Percentiles rank a stretch among this genome's conserved stretches.
phyloP scores from a whole-genome alignment of 2,329 filamentous ascomycete species.

The Metarhizium rileyi region DNA sequence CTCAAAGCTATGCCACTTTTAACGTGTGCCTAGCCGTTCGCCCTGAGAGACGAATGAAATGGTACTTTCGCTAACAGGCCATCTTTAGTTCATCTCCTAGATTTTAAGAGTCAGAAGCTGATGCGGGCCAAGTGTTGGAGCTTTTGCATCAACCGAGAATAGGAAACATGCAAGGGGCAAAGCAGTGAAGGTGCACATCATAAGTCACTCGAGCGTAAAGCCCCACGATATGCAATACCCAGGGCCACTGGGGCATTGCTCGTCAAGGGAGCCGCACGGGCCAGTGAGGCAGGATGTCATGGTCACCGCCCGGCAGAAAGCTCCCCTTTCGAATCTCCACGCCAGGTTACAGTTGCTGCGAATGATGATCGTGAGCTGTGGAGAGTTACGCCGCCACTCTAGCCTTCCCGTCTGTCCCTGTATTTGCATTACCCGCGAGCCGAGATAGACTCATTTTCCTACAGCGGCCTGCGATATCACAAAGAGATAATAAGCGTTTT shows the following conservation, averaged over 20 bases:
- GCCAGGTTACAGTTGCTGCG: not conserved
- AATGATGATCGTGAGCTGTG: not conserved
- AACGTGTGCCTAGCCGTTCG: not conserved
- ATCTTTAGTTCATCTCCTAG: not conserved
- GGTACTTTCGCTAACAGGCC: not conserved
- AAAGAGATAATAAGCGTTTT: constrained; percentile 6
- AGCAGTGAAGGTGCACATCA: not conserved
- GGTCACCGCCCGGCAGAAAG: constrained; percentile 29
- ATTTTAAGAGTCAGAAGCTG: not conserved
- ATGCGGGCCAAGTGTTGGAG: not conserved
- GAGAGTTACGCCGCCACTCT: not conserved
- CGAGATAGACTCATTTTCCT: not conserved
- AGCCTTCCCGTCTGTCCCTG: no score
- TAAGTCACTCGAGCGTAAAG: not conserved
- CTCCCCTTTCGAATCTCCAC: constrained; percentile 11
- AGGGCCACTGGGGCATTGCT: no score
- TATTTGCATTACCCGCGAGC: no score
- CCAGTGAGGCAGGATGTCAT: no score
- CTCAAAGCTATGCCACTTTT: not conserved
- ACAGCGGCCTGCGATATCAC: no score
- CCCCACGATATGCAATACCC: constrained; percentile 8
- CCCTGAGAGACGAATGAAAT: not conserved
- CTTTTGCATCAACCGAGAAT: not conserved
- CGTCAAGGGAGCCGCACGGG: no score
- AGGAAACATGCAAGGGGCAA: not conserved